Evolutionary conservation across 2,329 filamentous ascomycete genomes (phyloP), one percentile per base, ranked within the genome.

Genomic region (Diplodia mutila): DNA sequence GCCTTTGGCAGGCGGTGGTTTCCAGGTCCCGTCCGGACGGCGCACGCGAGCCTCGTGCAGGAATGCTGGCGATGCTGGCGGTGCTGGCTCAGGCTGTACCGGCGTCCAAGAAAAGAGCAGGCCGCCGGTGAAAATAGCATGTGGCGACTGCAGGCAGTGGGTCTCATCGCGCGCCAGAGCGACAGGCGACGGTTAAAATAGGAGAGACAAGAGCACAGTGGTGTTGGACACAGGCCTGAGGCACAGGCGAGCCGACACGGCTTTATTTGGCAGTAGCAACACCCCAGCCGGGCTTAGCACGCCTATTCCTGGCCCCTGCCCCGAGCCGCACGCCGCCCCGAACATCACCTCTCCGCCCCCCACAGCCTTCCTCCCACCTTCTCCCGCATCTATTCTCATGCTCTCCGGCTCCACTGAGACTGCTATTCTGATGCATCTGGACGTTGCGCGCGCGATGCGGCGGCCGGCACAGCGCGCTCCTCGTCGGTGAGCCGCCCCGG

Each of bases 171-270:
- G 54, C 4, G 2, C 2, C n/a, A 18, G 55, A 48, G 55, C 55
- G 55, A 48, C n/a, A 14, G 55, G 25, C 14, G 21, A 3, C 2
- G 4, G 27, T 63, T 51, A 63, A 63, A 63, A 63, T 51, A 63
- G 59, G 59, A 49, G 59, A 63, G 37, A 63, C 59, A 63, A 21
- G 29, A 51, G 59, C 59, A 63, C 59, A 51, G 59, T 51, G 59
- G 46, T 63, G 59, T 63, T 51, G 46, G 46, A 32, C 42, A 34
- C 23, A 29, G 18, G 9, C 18, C n/a, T 29, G 23, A 18, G 29
- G 52, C 57, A 25, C 55, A 42, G n/a, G 29, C 18, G 27, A 23
- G n/a, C n/a, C n/a, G n/a, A n/a, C n/a, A n/a, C n/a, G 6, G 57
- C 16, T 63, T 63, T 63, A 63, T 63, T 63, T 51, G 59, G 59